Percentiles rank a stretch among this genome's conserved stretches.
These are phyloP conservation scores for Pseudogymnoascus sp. DNA, from an alignment of 2,329 filamentous ascomycete species.

Conservation along the genomic window DNA sequence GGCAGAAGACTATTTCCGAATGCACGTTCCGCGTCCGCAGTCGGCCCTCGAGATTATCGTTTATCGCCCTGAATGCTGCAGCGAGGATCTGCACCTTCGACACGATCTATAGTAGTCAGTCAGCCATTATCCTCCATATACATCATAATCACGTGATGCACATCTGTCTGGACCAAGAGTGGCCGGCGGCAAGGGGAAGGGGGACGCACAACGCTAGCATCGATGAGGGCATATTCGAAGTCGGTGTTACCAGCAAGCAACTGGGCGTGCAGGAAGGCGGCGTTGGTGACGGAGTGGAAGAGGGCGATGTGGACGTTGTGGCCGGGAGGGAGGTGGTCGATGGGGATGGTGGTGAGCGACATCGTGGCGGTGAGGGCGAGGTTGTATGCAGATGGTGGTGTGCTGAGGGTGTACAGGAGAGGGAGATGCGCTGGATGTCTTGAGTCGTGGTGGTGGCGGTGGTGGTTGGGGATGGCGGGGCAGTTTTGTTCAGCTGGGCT, in stretches of 20 bases:
- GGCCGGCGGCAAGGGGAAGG: background rate
- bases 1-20: constrained; percentile 47
- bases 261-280: constrained; percentile 69
- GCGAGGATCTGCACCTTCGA: constrained; percentile 40
- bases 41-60: constrained; percentile 33
- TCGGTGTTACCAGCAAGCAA: constrained; percentile 74
- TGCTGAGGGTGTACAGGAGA: background rate
- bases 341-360: constrained; percentile 52
- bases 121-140: background rate
- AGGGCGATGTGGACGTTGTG: constrained; percentile 65
- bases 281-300: constrained; percentile 70
- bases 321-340: constrained; percentile 66
- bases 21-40: constrained; percentile 45
- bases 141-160: constrained; percentile 14
- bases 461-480: background rate
- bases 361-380: constrained; percentile 27
- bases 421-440: background rate
- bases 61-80: constrained; percentile 43
- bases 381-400: background rate
- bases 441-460: background rate
- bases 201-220: constrained; percentile 63
- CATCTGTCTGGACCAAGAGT: background rate
- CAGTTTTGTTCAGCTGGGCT: background rate
- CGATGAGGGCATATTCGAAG: constrained; percentile 91
- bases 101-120: constrained; percentile 32